These are phyloP conservation scores for Geranomyces variabilis DNA, from an alignment of 192 early-diverging fungal genomes.

Conservation along the genomic window DNA sequence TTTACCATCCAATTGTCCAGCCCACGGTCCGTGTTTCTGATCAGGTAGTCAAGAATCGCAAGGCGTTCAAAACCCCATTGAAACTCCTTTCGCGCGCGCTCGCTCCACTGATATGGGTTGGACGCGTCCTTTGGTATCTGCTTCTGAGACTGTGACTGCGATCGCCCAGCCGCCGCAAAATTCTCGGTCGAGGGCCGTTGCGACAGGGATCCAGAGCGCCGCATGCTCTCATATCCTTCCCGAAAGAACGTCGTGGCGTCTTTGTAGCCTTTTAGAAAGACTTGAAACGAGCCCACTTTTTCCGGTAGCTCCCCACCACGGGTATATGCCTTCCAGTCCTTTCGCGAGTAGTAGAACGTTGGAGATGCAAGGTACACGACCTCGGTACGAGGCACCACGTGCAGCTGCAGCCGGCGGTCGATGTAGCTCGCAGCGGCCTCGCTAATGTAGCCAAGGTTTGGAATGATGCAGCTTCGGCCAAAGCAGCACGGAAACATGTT, in stretches of 20 bases:
- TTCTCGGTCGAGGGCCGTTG: constrained; percentile 15
- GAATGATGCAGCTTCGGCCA: constrained; percentile 84
- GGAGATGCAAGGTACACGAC: constrained; percentile 72
- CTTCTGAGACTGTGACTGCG: not conserved
- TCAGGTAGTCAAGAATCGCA: constrained; percentile 85
- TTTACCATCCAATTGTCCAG: constrained; percentile 85
- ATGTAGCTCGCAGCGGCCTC: constrained; percentile 86
- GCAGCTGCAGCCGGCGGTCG: constrained; percentile 72
- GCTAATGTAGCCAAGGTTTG: constrained; percentile 86
- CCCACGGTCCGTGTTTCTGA: constrained; percentile 83
- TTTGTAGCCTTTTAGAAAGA: constrained; percentile 78
- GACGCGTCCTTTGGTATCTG: not conserved
- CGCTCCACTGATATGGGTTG: constrained; percentile 50
- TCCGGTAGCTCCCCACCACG: constrained; percentile 59
- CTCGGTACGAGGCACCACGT: constrained; percentile 83
- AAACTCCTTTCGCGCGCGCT: constrained; percentile 50
- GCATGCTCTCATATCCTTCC: constrained; percentile 56
- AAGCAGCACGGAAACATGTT: constrained; percentile 89
- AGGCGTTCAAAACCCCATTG: constrained; percentile 77
- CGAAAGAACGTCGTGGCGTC: constrained; percentile 84
- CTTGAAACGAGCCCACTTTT: constrained; percentile 85
- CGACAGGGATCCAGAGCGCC: constrained; percentile 7
- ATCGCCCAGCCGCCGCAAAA: not conserved
- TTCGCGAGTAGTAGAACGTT: constrained; percentile 76
- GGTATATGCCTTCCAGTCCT: constrained; percentile 52